These are phyloP conservation scores for Tulasnella sp. DNA, from an alignment of 768 basidiomycete genomes.

Conservation along the genomic window DNA sequence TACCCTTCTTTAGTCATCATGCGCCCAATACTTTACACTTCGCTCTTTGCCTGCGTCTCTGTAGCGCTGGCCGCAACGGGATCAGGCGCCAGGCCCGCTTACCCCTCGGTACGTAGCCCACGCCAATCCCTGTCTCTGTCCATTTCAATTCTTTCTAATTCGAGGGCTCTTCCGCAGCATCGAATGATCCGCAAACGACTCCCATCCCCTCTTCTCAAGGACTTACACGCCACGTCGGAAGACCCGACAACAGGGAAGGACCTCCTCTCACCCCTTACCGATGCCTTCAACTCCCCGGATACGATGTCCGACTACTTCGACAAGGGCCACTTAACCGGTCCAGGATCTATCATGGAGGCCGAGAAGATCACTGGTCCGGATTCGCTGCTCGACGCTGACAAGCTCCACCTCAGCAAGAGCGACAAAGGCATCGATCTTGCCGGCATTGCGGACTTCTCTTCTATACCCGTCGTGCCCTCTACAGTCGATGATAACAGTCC, in stretches of 20 bases:
- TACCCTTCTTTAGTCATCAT: neutral
- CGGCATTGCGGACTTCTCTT: neutral
- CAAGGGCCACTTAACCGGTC: neutral
- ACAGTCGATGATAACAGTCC: neutral
- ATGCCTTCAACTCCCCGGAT: neutral
- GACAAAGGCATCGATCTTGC: constrained; percentile 6
- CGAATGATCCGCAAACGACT: constrained; percentile 17
- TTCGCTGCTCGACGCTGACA: neutral
- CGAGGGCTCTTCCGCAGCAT: neutral
- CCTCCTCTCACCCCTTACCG: constrained; percentile 3
- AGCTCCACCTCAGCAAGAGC: neutral
- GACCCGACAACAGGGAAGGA: constrained; percentile 5
- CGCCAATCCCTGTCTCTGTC: neutral
- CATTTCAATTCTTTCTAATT: neutral
- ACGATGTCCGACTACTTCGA: constrained; percentile 1
- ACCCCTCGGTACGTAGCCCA: neutral
- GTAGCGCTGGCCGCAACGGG: constrained; percentile 10
- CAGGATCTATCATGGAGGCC: neutral
- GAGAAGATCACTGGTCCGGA: neutral
- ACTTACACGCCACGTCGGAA: constrained; percentile 1
- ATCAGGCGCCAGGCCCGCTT: neutral
- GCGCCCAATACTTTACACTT: neutral
- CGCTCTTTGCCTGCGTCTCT: neutral
- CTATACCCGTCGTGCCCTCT: neutral
- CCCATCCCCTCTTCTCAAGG: constrained; percentile 3